Percentiles rank a stretch among this genome's conserved stretches.
phyloP scores from a whole-genome alignment of 2,329 filamentous ascomycete species.

The Trichoderma harzianum region DNA sequence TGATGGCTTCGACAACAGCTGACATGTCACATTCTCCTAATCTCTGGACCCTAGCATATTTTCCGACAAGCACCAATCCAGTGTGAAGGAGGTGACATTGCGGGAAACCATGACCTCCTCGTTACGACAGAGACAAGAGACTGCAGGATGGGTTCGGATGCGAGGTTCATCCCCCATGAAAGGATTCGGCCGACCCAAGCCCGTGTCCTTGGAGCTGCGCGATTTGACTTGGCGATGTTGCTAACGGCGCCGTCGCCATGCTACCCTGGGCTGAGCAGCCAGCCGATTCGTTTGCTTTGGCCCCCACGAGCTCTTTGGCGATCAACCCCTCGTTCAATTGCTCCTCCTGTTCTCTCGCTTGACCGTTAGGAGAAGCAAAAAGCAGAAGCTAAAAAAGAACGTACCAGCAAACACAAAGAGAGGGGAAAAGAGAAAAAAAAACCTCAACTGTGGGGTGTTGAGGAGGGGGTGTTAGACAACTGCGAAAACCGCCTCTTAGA shows the following conservation, averaged over 20 bases:
- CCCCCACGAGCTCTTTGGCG: conserved; percentile 10
- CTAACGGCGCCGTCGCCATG: conserved; percentile 10
- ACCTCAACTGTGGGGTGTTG: neutral
- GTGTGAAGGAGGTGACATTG: neutral
- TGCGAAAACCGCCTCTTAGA: neutral
- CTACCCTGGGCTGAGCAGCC: neutral
- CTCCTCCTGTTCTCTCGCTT: conserved; percentile 13
- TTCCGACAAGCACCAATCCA: neutral
- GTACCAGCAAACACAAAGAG: neutral
- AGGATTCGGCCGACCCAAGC: conserved; percentile 28
- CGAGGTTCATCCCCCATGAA: conserved; percentile 18
- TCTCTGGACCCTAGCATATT: neutral
- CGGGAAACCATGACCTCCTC: neutral
- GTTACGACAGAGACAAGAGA: neutral
- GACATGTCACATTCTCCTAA: conserved; percentile 14
- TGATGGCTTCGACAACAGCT: neutral
- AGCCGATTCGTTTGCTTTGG: neutral
- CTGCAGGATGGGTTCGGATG: conserved; percentile 3
- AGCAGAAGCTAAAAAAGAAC: neutral
- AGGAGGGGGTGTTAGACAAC: neutral
- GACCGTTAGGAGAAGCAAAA: neutral
- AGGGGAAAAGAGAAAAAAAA: neutral
- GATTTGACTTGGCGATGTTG: conserved; percentile 5
- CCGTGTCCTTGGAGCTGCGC: conserved; percentile 31
- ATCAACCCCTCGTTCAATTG: neutral